Evolutionary conservation across 805 yeast species (phyloP), one percentile per base, ranked within the genome.

Genomic region (Kluyveromyces nonfermentans): DNA sequence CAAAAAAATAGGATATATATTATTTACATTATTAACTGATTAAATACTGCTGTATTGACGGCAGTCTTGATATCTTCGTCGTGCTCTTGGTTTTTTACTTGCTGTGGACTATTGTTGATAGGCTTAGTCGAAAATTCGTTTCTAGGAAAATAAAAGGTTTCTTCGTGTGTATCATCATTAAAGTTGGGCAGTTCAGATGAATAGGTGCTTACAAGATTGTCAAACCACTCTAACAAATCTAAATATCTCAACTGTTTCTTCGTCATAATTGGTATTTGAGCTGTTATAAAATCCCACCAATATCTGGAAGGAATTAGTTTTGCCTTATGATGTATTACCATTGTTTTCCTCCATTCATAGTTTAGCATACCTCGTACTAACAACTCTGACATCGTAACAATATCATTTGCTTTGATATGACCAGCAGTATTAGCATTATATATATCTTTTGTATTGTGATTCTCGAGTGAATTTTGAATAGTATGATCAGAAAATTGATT

Each of bases 221-320:
- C 62, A 37, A 62, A 62, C 61, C 62, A 60, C 12, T 43, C 46
- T 5, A 50, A 36, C 15, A 60, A 41, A 42, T 60, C 60, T 12
- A 56, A 33, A 2, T 49, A 35, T 18, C 55, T 59, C 20, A 55
- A 46, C 38, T 53, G 51, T 5, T 43, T 37, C 6, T 48, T 53
- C 2, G 50, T 25, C 54, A 57, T 52, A 16, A 45, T 32, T 8
- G 63, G 64, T 7, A 60, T 33, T 35, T 57, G 57, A n/a, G 49
- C 41, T 18, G 50, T 53, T 20, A 62, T 30, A 30, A 57, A 55
- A 35, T 57, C 55, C 66, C 66, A 62, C 66, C 66, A 62, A 45
- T 50, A 60, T 38, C 50, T 53, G 5, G 64, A 59, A 20, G 64
- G 64, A 16, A 62, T 52, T 16, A 60, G 42, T 41, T 55, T 59